Evolutionary conservation across 495 filamentous ascomycete species (phyloP).

Genomic region (Penicillium cataractarum): DNA sequence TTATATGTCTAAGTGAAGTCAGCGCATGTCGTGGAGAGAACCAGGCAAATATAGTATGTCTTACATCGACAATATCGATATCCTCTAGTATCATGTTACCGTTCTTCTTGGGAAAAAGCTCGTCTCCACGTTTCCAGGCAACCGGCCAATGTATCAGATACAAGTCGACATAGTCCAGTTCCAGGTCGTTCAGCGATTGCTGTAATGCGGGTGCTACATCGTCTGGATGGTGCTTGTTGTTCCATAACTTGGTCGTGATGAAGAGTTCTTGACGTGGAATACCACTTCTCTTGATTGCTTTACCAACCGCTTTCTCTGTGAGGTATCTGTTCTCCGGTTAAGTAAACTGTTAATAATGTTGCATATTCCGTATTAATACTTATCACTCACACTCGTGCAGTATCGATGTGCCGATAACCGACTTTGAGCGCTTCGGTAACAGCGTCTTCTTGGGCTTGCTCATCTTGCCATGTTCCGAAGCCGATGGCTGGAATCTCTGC

Average conservation of each 20-base stretch:
- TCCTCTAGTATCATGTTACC: slow-evolving; percentile 26
- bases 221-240: slow-evolving; percentile 61
- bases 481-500: slow-evolving; percentile 46
- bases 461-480: slow-evolving; percentile 49
- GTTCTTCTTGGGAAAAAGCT: slow-evolving; percentile 36
- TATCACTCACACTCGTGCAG: slow-evolving; percentile 39
- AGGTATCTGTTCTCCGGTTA: slow-evolving; percentile 34
- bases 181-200: slow-evolving; percentile 62
- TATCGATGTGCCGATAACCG: slow-evolving; percentile 63
- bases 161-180: slow-evolving; percentile 66
- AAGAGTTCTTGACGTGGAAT: slow-evolving; percentile 40
- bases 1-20: slow-evolving; percentile 47
- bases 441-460: slow-evolving; percentile 43
- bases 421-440: slow-evolving; percentile 45
- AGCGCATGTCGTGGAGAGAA: neutral
- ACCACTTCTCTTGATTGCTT: slow-evolving; percentile 55
- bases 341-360: neutral
- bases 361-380: neutral
- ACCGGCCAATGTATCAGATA: slow-evolving; percentile 69
- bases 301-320: slow-evolving; percentile 50
- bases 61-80: slow-evolving; percentile 49
- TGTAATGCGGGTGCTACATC: slow-evolving; percentile 59
- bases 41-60: neutral
- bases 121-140: slow-evolving; percentile 42
- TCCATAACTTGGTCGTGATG: slow-evolving; percentile 64